Conservation (phyloP, 1,139 yeast genomes). For the Martiniozyma asiatica region DNA sequence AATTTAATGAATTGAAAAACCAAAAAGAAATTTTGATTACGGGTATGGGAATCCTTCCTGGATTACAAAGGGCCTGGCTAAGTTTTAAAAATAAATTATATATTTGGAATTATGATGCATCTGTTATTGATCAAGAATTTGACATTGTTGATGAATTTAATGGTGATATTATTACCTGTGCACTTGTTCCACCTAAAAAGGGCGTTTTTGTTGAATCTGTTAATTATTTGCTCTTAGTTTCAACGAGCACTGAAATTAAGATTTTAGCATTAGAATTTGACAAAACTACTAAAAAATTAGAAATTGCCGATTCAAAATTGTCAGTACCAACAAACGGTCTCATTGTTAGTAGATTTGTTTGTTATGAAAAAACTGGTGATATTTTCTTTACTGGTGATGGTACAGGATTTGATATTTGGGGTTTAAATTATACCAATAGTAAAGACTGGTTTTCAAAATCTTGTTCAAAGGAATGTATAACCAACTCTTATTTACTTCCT, state of each 20-base stretch:
- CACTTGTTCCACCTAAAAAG: constrained; percentile 65
- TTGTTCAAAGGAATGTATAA: constrained; percentile 71
- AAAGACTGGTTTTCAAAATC: constrained; percentile 83
- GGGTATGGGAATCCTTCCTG: constrained; percentile 77
- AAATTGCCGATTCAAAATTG: constrained; percentile 74
- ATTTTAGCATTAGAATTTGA: constrained; percentile 58
- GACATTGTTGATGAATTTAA: constrained; percentile 74
- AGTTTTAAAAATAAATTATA: constrained; percentile 72
- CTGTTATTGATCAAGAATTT: constrained; percentile 48
- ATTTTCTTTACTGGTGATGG: constrained; percentile 71
- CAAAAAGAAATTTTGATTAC: constrained; percentile 44
- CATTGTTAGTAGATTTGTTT: constrained; percentile 50
- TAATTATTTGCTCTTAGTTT: constrained; percentile 56
- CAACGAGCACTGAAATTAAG: constrained; percentile 73
- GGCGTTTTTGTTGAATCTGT: constrained; percentile 74
- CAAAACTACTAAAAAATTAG: constrained; percentile 34
- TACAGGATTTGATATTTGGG: constrained; percentile 79
- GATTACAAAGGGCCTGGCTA: constrained; percentile 78
- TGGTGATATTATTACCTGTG: constrained; percentile 67
- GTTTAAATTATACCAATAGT: constrained; percentile 70
- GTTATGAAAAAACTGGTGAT: constrained; percentile 57
- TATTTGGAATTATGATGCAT: constrained; percentile 66
- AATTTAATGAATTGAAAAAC: constrained; percentile 45
- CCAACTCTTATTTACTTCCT: constrained; percentile 44
- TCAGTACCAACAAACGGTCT: constrained; percentile 71